phyloP scores from a whole-genome alignment of 148 eudicot genomes.

The Gaultheria prostrata region DNA sequence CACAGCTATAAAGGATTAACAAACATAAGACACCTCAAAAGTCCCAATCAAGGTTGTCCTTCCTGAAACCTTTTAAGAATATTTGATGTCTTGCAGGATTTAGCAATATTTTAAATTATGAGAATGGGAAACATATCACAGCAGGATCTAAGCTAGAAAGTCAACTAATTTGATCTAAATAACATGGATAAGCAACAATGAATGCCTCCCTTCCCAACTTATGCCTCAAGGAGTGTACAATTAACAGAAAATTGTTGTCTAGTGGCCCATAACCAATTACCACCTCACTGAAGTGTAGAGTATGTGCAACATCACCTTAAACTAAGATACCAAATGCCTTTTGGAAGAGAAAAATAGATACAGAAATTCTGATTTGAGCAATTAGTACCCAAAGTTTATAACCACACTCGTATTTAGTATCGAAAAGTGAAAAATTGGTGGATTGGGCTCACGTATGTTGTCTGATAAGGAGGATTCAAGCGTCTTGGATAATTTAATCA shows the following conservation, averaged over 20 bases:
- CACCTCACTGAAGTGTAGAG: not conserved
- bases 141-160: conserved; percentile 1
- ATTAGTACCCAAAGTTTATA: not conserved
- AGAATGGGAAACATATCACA: not conserved
- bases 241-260: not conserved
- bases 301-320: not conserved
- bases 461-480: not conserved
- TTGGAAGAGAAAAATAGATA: not conserved
- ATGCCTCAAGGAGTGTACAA: not conserved
- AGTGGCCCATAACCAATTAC: not conserved
- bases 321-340: not conserved
- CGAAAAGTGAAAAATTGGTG: not conserved
- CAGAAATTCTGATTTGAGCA: not conserved
- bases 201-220: not conserved
- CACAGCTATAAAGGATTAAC: no score
- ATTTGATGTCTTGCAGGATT: not conserved
- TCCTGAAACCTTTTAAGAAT: not conserved
- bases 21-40: not conserved
- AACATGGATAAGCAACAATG: not conserved
- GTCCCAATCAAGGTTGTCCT: not conserved
- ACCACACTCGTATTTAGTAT: not conserved
- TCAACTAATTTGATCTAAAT: not conserved
- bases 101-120: not conserved
- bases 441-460: not conserved
- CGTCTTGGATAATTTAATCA: not conserved